Base-by-base conservation (phyloP, 768 basidiomycete species). In the Hericium rajendrae region DNA sequence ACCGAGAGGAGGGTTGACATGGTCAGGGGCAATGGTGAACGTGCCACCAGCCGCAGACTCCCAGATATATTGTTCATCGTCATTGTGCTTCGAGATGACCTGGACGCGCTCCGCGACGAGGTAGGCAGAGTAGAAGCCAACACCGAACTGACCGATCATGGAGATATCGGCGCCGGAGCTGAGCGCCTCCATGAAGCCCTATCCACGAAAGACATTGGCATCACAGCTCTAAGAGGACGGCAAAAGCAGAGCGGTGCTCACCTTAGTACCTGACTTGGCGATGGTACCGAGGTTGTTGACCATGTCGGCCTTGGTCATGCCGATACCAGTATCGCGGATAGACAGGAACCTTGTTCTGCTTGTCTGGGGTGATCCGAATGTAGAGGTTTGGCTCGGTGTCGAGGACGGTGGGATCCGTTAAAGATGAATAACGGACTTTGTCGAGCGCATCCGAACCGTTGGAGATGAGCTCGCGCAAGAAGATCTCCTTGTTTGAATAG, bases 401-500 rank as follows among this genome's bases (percentile, higher is more conserved):
- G 69, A 99, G 92, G 56, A 75, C 88, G 15, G 88, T 79, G 28
- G 94, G 86, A 66, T 98, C 91, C 63, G 95, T 99, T 64, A 98
- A 79, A 55, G 97, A 95, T 38, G 89, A 82, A 73, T 98, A 99
- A 51, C 97, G 92, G 70, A 98, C 90, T 82, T 98, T 98, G 79
- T 99, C 97, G 73, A 98, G 84, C 51, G 97, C 97, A 84, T 98
- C 97, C 59, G 97, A 98, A 63, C 79, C 77, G 78, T 97, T 97
- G 63, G 95, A 98, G 75, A 95, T 97, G 65, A 98, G 62, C 76
- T 98, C 97, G 72, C 97, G 91, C 65, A 99, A 86, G 85, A 98
- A 98, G 73, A 99, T 98, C 78, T 97, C 95, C 82, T 99, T 99
- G 86, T 99, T 97, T 60, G 94, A 97, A 85, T 98, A 99, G 86